A percentile compares a stretch with the other conserved stretches of the same genome.
Conservation (phyloP, 495 filamentous ascomycete species). For the Copromyces sp. region DNA sequence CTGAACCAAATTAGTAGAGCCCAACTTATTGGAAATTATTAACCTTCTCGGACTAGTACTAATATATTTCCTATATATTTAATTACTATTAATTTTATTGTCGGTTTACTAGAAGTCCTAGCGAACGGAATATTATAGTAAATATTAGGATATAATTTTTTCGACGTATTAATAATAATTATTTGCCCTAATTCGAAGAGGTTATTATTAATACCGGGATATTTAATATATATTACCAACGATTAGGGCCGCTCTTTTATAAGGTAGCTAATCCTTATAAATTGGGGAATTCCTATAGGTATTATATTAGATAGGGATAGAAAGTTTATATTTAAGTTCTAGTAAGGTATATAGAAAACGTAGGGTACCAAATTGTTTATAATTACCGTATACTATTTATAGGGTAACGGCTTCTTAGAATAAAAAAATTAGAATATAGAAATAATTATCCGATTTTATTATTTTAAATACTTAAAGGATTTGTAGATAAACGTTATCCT, state of each 20-base stretch:
- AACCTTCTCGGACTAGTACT: too few relatives aligned
- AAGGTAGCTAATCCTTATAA: neutral
- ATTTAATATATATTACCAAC: neutral
- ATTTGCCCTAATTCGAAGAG: neutral
- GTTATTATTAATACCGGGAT: neutral
- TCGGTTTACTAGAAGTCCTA: too few relatives aligned
- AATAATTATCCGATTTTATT: neutral
- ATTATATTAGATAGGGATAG: neutral
- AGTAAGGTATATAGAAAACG: neutral
- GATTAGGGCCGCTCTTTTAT: neutral
- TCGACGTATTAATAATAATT: neutral
- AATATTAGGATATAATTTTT: neutral
- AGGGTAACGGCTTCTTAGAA: neutral
- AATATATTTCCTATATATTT: too few relatives aligned
- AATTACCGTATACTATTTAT: neutral
- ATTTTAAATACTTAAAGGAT: neutral
- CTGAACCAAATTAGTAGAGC: too few relatives aligned
- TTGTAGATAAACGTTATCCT: accelerated
- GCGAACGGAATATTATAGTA: too few relatives aligned
- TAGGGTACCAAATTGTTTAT: neutral
- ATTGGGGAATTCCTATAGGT: neutral
- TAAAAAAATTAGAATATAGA: neutral
- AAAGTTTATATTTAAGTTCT: neutral
- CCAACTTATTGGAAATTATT: too few relatives aligned
- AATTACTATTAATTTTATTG: too few relatives aligned